Conservation (phyloP, 2,329 filamentous ascomycete species). For the Neophaeococcomyces mojaviensis region DNA sequence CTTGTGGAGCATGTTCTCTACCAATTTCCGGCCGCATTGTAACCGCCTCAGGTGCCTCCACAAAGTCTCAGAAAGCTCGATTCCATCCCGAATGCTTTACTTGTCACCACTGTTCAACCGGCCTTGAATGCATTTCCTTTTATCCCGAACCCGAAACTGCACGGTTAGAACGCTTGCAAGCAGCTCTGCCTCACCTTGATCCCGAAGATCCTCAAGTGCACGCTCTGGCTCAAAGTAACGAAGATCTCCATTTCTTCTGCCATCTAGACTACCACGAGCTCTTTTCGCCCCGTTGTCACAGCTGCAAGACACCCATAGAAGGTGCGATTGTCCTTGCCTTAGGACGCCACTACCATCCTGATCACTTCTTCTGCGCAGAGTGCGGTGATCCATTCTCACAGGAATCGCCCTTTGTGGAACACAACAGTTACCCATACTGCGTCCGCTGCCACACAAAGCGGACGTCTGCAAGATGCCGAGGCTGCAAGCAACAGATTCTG, state of each 20-base stretch:
- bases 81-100: conserved; percentile 93
- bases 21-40: conserved; percentile 89
- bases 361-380: conserved; percentile 98
- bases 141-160: conserved; percentile 77
- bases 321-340: conserved; percentile 91
- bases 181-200: conserved; percentile 39
- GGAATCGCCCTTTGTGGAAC: conserved; percentile 79
- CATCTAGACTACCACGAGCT: conserved; percentile 98
- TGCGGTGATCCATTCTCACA: conserved; percentile 73
- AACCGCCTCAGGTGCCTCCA: conserved; percentile 59
- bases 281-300: conserved; percentile 87
- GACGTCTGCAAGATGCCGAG: conserved; percentile 80
- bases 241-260: conserved; percentile 81
- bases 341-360: conserved; percentile 91
- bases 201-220: conserved; percentile 54
- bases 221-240: conserved; percentile 44
- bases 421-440: conserved; percentile 97
- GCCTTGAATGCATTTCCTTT: conserved; percentile 90
- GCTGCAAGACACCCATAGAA: conserved; percentile 92
- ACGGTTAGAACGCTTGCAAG: conserved; percentile 52
- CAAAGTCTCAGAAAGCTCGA: conserved; percentile 36
- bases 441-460: conserved; percentile 85
- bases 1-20: conserved; percentile 74
- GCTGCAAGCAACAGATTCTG: conserved; percentile 75
- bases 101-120: conserved; percentile 79